A percentile compares a stretch with the other conserved stretches of the same genome.
These are phyloP conservation scores for Solanum sejunctum DNA, from an alignment of 257 asterid species.

Conservation along the genomic window DNA sequence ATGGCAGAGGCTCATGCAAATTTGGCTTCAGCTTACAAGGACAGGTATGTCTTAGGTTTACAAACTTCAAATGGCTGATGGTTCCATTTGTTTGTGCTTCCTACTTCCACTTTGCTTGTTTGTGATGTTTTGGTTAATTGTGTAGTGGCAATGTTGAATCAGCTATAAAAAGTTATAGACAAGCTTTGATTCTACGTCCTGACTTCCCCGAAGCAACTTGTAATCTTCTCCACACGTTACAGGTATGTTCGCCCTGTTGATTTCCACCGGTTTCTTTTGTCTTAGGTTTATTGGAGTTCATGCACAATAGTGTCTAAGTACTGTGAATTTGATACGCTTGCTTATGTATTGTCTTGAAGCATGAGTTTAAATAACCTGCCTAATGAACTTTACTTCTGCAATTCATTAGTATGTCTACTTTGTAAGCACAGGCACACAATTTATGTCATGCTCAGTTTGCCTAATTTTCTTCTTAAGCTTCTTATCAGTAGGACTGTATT, in stretches of 20 bases:
- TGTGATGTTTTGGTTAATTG: neutral
- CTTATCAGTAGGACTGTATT: neutral
- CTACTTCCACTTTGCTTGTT: neutral
- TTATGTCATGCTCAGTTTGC: neutral
- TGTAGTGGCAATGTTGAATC: slow-evolving; percentile 83
- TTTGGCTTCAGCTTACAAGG: slow-evolving; percentile 98
- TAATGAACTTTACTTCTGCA: neutral
- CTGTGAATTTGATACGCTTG: slow-evolving; percentile 62
- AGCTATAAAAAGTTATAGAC: slow-evolving; percentile 88
- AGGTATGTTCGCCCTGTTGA: slow-evolving; percentile 27
- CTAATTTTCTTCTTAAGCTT: neutral
- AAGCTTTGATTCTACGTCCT: slow-evolving; percentile 78
- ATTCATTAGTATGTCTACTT: neutral
- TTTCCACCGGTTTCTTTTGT: neutral
- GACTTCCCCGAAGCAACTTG: slow-evolving; percentile 99
- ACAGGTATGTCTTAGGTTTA: slow-evolving; percentile 37
- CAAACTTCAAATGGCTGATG: neutral
- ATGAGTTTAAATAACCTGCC: neutral
- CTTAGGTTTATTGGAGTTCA: neutral
- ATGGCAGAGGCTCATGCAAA: slow-evolving; percentile 99
- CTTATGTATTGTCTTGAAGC: neutral
- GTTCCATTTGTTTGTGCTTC: neutral
- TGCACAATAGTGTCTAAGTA: slow-evolving; percentile 26
- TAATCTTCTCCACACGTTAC: slow-evolving; percentile 95
- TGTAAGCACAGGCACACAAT: neutral